Base-by-base conservation (phyloP, 148 eudicot genomes). In the Rhododendron griersonianum region DNA sequence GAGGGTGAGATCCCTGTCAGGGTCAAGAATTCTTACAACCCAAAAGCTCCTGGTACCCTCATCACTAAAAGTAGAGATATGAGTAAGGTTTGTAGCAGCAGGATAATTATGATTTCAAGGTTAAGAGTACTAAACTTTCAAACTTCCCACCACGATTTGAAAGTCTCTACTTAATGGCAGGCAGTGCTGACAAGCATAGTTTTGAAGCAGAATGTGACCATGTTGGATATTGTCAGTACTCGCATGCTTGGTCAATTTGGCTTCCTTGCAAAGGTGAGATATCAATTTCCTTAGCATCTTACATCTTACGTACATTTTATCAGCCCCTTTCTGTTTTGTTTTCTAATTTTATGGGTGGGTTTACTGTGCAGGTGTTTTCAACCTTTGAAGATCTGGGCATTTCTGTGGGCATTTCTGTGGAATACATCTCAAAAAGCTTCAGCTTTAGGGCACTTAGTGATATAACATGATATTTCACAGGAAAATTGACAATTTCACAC, bases 171-270 rank as follows among this genome's bases (percentile, higher is more conserved):
- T 88, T 25, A 8, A 53, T 2, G 15, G 67, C 95, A 95, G 98
- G 98, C 94, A 81, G 86, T 95, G 57, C 92, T 95, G 61, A 95
- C 98, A 78, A 95, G 98, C 95, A 95, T 95, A 73, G 98, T 95
- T 78, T 82, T 95, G 90, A 95, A 95, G 87, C 89, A 93, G 39
- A 93, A 94, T 88, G 98, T 95, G 33, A 95, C 96, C 86, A 95
- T 95, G 98, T 89, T 95, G 92, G 98, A 95, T 89, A 95, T 95
- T 82, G 96, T 89, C 71, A 95, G 98, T 86, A 95, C 98, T 57
- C 94, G 96, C 65, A 94, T 95, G 98, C 98, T 94, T 88, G 98
- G 98, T 85, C 95, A 93, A 86, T 94, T 88, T 92, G 98, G 98
- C 39, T 95, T 95, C 88, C 97, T 95, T 67, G 98, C 98, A 33